Conservation (phyloP, 164 flowering plant genomes). For the Litsea cubeba region DNA sequence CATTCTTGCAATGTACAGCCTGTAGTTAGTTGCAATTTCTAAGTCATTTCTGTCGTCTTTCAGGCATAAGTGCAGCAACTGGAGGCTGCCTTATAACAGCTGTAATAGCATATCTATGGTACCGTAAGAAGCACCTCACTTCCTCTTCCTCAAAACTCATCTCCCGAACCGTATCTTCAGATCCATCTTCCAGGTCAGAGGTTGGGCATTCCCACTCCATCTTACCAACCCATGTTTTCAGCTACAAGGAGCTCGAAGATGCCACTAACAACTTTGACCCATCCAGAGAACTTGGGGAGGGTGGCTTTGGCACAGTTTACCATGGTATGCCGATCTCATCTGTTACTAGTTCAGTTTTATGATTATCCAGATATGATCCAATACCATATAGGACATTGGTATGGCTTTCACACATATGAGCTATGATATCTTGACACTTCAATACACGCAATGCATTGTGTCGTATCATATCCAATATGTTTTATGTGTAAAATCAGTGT, state of each 20-base stretch:
- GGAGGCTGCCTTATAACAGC: neutral
- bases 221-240: constrained; percentile 19
- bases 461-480: neutral
- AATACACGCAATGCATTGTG: neutral
- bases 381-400: neutral
- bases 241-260: constrained; percentile 30
- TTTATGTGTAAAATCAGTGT: neutral
- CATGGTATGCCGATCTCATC: constrained; percentile 20
- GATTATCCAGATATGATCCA: neutral
- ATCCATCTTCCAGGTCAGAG: constrained; percentile 6
- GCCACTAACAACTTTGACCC: constrained; percentile 32
- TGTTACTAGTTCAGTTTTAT: neutral
- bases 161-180: constrained; percentile 1
- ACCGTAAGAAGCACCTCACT: constrained; percentile 2
- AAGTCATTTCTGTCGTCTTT: neutral
- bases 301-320: constrained; percentile 36
- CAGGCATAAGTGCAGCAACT: constrained; percentile 13
- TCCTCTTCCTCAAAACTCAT: constrained; percentile 1
- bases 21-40: neutral
- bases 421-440: neutral
- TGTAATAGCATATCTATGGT: neutral
- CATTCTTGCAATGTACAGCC: neutral
- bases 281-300: constrained; percentile 33
- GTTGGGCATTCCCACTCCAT: constrained; percentile 9
- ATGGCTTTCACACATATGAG: neutral